Evolutionary conservation across 2,329 filamentous ascomycete genomes (phyloP), one percentile per base, ranked within the genome.

Genomic region (Shiraia sp.): DNA sequence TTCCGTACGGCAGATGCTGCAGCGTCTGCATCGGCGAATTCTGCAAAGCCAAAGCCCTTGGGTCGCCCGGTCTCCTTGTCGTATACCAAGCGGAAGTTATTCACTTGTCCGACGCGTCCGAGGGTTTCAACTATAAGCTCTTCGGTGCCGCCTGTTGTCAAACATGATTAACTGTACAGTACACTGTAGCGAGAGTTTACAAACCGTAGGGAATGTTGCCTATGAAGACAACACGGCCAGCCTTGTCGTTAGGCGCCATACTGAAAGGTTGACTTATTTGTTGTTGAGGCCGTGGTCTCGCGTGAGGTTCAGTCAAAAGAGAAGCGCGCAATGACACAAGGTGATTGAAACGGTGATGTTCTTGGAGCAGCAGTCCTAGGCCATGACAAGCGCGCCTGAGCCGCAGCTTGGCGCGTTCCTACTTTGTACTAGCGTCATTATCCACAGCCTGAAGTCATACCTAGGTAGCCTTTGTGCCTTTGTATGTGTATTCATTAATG

Each of bases 51-150:
- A 68, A 96, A 99, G 13, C 93, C 93, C 71, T 96, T 97, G 1
- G 93, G 91, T 42, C 90, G 85, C 29, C 92, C 91, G 2, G 91
- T 96, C 63, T 97, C 92, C 38, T 90, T 87, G 74, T 97, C 95
- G 72, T 96, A 95, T 52, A 97, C 92, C 34, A 97, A 80, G 37
- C 92, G 84, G 69, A 97, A 97, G 67, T 88, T 92, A 45, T 95
- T 79, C 1, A 97, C 92, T 53, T 91, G 88, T 44, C 93, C 93
- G 38, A 88, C 90, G 52, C 87, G 87, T 66, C 85, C 88, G 70
- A 97, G 95, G 47, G 95, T 95, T 58, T 96, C 89, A 65, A 86
- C 87, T 60, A 99, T 96, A 68, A 96, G 88, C 69, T 97, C 91
- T 73, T 99, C 93, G 22, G 90, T 95, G 53, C 96, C 84, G 51